Evolutionary conservation across 352 stramenopile genomes (phyloP).

Genomic region (Phytopythium ostracodes): DNA sequence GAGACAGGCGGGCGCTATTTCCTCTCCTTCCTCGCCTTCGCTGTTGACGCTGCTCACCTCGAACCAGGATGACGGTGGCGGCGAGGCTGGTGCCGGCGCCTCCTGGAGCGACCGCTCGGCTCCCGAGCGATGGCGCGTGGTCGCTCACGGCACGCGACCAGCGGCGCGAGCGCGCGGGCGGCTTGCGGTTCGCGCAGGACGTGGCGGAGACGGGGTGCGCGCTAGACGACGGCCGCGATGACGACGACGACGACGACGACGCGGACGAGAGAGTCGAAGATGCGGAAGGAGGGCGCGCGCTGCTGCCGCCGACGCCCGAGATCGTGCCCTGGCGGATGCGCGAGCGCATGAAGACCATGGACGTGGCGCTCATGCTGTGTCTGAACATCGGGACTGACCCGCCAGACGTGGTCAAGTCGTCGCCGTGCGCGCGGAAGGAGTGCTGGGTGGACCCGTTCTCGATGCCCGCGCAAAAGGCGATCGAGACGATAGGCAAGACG

Average conservation of each 20-base stretch:
- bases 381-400: constrained; percentile 98
- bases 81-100: not conserved
- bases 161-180: constrained; percentile 31
- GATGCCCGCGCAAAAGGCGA: constrained; percentile 92
- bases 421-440: constrained; percentile 95
- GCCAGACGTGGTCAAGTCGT: constrained; percentile 96
- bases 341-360: constrained; percentile 89
- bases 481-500: constrained; percentile 95
- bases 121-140: constrained; percentile 7
- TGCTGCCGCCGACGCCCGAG: constrained; percentile 20
- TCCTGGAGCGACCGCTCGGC: constrained; percentile 1
- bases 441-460: constrained; percentile 98
- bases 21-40: not conserved
- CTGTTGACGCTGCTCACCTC: not conserved
- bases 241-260: constrained; percentile 9
- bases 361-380: constrained; percentile 96
- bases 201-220: constrained; percentile 16
- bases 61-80: not conserved
- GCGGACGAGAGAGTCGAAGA: not conserved
- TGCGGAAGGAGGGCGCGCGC: not conserved
- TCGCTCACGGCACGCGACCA: constrained; percentile 7
- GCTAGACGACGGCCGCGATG: constrained; percentile 8
- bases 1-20: not conserved
- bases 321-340: constrained; percentile 84
- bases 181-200: constrained; percentile 61